A percentile compares a stretch with the other conserved stretches of the same genome.
Conservation (phyloP, 169 alveolate species). For the Amoebophrya sp. region DNA sequence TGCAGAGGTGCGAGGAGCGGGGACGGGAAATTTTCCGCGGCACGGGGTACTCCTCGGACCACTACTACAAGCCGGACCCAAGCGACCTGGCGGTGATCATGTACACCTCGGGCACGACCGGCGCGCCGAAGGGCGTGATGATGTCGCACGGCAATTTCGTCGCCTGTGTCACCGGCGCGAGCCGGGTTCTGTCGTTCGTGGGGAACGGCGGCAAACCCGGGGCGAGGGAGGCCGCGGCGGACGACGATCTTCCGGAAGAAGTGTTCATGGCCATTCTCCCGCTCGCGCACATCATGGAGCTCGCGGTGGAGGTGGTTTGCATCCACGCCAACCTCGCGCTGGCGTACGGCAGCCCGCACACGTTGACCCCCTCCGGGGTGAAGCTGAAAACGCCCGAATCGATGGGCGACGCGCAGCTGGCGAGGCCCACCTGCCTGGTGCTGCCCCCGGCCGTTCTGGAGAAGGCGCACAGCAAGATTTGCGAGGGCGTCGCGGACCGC, state of each 20-base stretch:
- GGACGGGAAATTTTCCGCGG: too few relatives aligned
- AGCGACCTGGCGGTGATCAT: constrained; percentile 56
- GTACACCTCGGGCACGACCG: constrained; percentile 93
- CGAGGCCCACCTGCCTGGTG: not conserved
- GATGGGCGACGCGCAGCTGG: not conserved
- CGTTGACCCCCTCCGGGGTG: not conserved
- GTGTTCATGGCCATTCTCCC: not conserved
- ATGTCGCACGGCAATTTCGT: constrained; percentile 58
- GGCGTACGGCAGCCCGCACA: not conserved
- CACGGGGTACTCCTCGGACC: too few relatives aligned
- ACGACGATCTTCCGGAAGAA: not conserved
- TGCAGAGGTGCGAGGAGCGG: too few relatives aligned
- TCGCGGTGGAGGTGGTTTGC: not conserved
- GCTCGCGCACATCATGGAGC: not conserved
- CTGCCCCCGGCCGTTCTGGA: not conserved
- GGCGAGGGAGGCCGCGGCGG: too few relatives aligned
- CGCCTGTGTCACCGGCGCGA: too few relatives aligned
- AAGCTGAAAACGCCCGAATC: not conserved
- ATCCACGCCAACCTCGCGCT: not conserved
- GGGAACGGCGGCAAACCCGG: too few relatives aligned
- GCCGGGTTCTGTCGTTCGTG: too few relatives aligned
- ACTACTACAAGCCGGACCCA: not conserved
- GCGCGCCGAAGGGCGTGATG: constrained; percentile 90
- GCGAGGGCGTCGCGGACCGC: not conserved
- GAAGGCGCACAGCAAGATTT: not conserved